Base-by-base conservation (phyloP, 2,329 filamentous ascomycete genomes). In the Metarhizium sp. region DNA sequence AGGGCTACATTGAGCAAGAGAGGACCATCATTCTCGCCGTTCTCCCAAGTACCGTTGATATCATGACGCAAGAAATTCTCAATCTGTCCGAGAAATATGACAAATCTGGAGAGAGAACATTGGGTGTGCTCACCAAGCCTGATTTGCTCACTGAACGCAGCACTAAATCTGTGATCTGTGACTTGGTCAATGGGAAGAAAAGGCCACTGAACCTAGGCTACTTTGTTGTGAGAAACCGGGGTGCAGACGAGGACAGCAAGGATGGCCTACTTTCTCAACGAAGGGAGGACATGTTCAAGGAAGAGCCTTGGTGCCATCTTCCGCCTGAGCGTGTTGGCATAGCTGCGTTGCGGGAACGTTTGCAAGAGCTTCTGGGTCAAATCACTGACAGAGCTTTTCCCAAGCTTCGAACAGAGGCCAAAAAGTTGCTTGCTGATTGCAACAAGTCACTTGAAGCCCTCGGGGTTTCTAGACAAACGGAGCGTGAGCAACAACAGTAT, bases 61-160 rank as follows among this genome's bases (percentile, higher is more conserved):
- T 74, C 3, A 69, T 71, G 0, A 75, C 70, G 0, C 73, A 75
- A 16, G 70, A 71, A 47, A 73, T 75, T 6, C 53, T 76, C 1
- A 66, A 66, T 0, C 63, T 68, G 2, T 71, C 73, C 0, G 65
- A 68, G 2, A 64, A 67, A 0, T 67, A 57, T 0, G 78, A 80
- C 13, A 69, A 71, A 0, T 54, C 68, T 0, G 75, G 76, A 0
- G 58, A 64, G 4, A 59, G 77, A 0, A 80, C 76, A 0, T 62
- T 80, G 7, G 75, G 73, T 0, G 73, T 79, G 0, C 69, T 86
- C 0, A 86, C 82, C 0, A 86, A 86, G 59, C 78, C 81, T 0
- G 84, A 87, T 55, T 67, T 85, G 0, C 75, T 77, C 0, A 64
- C 63, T 0, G 77, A 80, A 50, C 55, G 63, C 0, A 67, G 67